These are phyloP conservation scores for Talaromyces sp. DNA, from an alignment of 2,329 filamentous ascomycete species.

Conservation along the genomic window DNA sequence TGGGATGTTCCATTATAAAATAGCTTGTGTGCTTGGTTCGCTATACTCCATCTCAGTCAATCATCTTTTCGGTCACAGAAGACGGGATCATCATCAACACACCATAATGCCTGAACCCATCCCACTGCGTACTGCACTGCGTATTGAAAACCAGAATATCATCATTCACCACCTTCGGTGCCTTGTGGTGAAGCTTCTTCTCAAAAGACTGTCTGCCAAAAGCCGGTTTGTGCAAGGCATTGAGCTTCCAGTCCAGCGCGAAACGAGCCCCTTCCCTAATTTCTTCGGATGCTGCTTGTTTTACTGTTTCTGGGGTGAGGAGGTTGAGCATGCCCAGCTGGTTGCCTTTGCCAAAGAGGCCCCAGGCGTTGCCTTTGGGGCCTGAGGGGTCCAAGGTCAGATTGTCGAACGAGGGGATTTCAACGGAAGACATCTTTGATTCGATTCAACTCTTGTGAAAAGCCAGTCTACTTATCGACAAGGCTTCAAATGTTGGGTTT, in stretches of 20 bases:
- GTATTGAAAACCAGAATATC: slow-evolving; percentile 59
- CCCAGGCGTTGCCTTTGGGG: slow-evolving; percentile 37
- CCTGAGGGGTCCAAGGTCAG: slow-evolving; percentile 19
- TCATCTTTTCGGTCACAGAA: neutral
- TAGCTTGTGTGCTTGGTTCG: slow-evolving; percentile 39
- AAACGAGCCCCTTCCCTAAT: slow-evolving; percentile 55
- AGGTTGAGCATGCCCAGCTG: slow-evolving; percentile 60
- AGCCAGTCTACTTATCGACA: neutral
- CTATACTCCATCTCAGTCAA: slow-evolving; percentile 22
- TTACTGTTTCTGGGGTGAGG: slow-evolving; percentile 54
- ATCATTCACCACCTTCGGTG: slow-evolving; percentile 55
- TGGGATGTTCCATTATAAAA: slow-evolving; percentile 44
- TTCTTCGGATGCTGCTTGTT: slow-evolving; percentile 47
- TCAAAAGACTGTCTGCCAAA: slow-evolving; percentile 56
- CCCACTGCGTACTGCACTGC: slow-evolving; percentile 55
- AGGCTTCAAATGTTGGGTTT: neutral
- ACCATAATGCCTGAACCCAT: slow-evolving; percentile 39
- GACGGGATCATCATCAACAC: neutral
- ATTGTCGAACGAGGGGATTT: slow-evolving; percentile 16
- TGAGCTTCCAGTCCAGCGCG: slow-evolving; percentile 59
- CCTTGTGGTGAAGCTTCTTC: slow-evolving; percentile 52
- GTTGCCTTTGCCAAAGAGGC: slow-evolving; percentile 54
- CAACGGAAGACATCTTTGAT: slow-evolving; percentile 7
- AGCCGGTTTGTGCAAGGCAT: slow-evolving; percentile 53
- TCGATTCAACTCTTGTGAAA: neutral